Base-by-base conservation (phyloP, 2,329 filamentous ascomycete species). In the Paradendryphiella salina region DNA sequence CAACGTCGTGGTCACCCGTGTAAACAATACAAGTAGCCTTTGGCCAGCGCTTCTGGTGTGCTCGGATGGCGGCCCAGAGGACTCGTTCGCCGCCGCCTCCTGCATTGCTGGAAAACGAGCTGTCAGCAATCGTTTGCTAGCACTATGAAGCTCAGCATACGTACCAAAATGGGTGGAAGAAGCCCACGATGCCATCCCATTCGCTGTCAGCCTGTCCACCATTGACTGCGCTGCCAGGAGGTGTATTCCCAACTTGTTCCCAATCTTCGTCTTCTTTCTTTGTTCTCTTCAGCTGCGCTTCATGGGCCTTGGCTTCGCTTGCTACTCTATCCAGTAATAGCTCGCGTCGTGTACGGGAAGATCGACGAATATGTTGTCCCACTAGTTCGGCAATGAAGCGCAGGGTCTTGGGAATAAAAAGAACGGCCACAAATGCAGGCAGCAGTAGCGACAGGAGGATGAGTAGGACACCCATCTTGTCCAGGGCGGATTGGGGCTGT, bases 131-230 rank as follows among this genome's bases (percentile, higher is more conserved):
- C 13, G 5, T 29, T 18, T 21, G 6, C 1, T 13, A 11, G 3
- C 6, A n/a, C 3, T 13, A 8, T 33, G 1, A 23, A 9, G 17
- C 34, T 21, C 18, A 26, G 28, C 32, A 43, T 41, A 68, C 81
- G 57, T 78, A 93, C 89, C 94, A 97, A 73, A 96, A 99, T 1
- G 94, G 94, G 73, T 99, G 94, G 71, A 99, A 96, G 80, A 99
- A 97, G 38, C 90, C 94, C 56, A 97, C 84, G 45, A 96, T 85
- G 26, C 92, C 92, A 55, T 86, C 80, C 89, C 89, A 96, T 37
- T 87, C 80, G 59, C 81, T 77, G 51, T 81, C 78, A 9, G 71
- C 67, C 50, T 69, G 72, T 20, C 70, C 74, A 37, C 73, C 78
- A 58, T 77, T 79, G 39, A 71, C 68, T 18, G 76, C 75, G 39